Percentiles rank a stretch among this genome's conserved stretches.
These are phyloP conservation scores for Monoraphidium neglectum DNA, from an alignment of 139 green algal genomes.

Conservation along the genomic window DNA sequence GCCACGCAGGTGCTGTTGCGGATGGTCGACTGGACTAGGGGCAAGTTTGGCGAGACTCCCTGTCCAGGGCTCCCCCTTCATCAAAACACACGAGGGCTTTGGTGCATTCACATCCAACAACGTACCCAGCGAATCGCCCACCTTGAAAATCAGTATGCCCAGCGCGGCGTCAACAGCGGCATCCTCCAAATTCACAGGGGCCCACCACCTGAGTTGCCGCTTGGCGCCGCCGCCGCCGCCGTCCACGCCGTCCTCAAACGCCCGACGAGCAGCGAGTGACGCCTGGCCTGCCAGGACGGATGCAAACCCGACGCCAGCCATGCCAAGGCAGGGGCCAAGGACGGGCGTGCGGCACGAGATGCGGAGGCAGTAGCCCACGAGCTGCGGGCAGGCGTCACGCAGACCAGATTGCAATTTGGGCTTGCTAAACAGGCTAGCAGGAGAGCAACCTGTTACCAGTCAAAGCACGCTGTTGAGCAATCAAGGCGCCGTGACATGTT, in stretches of 20 bases:
- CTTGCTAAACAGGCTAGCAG: too few relatives aligned
- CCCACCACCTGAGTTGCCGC: slow-evolving; percentile 8
- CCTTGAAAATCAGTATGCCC: slow-evolving; percentile 66
- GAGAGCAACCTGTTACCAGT: too few relatives aligned
- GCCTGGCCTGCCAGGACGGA: slow-evolving; percentile 65
- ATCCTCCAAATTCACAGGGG: slow-evolving; percentile 36
- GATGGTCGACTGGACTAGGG: too few relatives aligned
- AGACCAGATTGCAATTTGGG: too few relatives aligned
- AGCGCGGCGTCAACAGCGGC: slow-evolving; percentile 56
- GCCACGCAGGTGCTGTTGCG: too few relatives aligned
- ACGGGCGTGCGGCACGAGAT: slow-evolving; percentile 73
- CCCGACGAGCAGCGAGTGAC: slow-evolving; percentile 11
- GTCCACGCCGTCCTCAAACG: too few relatives aligned
- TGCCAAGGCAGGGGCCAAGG: slow-evolving; percentile 45
- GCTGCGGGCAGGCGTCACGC: not conserved
- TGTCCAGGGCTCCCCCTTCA: too few relatives aligned
- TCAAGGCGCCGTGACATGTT: not conserved
- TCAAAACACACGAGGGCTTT: too few relatives aligned
- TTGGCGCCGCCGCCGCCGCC: slow-evolving; percentile 12
- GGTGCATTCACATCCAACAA: too few relatives aligned
- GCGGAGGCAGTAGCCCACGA: slow-evolving; percentile 46
- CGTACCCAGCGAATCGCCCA: too few relatives aligned
- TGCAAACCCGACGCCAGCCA: slow-evolving; percentile 56
- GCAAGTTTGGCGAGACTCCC: too few relatives aligned
- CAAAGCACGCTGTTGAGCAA: too few relatives aligned